Conservation (phyloP, 345 rosid genomes). For the Euphorbia pulcherrima region DNA sequence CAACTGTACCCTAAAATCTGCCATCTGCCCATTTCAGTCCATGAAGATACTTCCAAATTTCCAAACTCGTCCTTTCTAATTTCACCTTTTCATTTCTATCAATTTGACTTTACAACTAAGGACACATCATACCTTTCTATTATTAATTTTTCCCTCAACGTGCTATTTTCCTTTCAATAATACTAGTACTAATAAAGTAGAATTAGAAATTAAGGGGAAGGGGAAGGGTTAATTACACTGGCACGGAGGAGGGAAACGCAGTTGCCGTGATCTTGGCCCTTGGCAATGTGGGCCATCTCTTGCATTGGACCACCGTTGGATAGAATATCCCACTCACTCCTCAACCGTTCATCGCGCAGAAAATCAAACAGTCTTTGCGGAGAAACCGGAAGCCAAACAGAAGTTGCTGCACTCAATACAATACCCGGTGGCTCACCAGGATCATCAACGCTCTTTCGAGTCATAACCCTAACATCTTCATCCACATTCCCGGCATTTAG, state of each 20-base stretch:
- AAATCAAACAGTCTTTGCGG: conserved; percentile 75
- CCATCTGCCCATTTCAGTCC: conserved; percentile 14
- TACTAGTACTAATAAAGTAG: too few relatives aligned
- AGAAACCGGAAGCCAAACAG: conserved; percentile 84
- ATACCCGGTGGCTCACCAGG: conserved; percentile 98
- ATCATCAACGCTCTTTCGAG: conserved; percentile 71
- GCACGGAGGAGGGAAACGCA: conserved; percentile 94
- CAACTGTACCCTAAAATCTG: conserved; percentile 23
- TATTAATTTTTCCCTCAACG: background rate
- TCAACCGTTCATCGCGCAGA: conserved; percentile 69
- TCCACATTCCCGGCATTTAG: conserved; percentile 63
- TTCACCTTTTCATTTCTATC: conserved; percentile 28
- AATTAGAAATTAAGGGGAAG: too few relatives aligned
- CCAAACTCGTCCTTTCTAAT: conserved; percentile 29
- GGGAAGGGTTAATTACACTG: conserved; percentile 37
- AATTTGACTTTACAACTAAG: conserved; percentile 23
- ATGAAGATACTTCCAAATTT: conserved; percentile 37
- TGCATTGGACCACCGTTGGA: conserved; percentile 97
- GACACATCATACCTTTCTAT: conserved; percentile 22
- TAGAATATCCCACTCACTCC: conserved; percentile 97
- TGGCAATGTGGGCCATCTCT: conserved; percentile 93
- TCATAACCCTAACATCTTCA: conserved; percentile 85
- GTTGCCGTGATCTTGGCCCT: conserved; percentile 92
- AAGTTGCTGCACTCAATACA: conserved; percentile 82
- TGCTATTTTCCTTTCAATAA: background rate